Evolutionary conservation across 768 basidiomycete genomes (phyloP).

Genomic region (Rubroboletus satanas): DNA sequence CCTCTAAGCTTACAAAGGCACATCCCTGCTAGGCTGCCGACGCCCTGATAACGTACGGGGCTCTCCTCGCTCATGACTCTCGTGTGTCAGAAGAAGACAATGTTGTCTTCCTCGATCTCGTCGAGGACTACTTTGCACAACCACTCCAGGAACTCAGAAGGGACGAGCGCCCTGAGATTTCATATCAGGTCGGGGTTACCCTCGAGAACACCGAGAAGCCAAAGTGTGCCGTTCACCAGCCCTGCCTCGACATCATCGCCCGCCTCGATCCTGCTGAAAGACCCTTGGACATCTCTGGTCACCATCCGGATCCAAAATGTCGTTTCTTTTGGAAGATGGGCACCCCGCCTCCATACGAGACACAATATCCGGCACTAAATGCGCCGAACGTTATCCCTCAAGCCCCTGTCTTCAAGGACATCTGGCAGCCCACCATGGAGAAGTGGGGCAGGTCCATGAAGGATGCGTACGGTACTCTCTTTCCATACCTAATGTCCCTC

Average conservation of each 20-base stretch:
- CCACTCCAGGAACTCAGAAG: conserved; percentile 54
- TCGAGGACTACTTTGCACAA: conserved; percentile 93
- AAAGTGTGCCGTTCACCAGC: conserved; percentile 77
- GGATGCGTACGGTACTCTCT: conserved; percentile 55
- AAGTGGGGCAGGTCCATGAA: conserved; percentile 90
- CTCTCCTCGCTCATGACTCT: conserved; percentile 80
- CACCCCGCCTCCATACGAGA: conserved; percentile 69
- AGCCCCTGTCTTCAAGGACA: conserved; percentile 48
- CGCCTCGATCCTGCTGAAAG: conserved; percentile 72
- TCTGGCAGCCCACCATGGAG: conserved; percentile 74
- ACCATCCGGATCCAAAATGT: conserved; percentile 90
- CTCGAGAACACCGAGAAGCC: conserved; percentile 96
- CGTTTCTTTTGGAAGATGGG: conserved; percentile 91
- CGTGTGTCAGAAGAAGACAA: conserved; percentile 84
- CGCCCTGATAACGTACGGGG: conserved; percentile 80
- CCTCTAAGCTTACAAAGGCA: not conserved
- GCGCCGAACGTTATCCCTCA: conserved; percentile 80
- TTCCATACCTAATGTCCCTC: conserved; percentile 4
- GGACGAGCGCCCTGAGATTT: conserved; percentile 81
- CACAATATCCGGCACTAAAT: conserved; percentile 71
- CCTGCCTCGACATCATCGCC: conserved; percentile 78
- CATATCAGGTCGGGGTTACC: conserved; percentile 92
- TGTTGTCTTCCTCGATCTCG: conserved; percentile 73
- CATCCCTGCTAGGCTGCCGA: conserved; percentile 59
- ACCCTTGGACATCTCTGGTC: conserved; percentile 77